A percentile compares a stretch with the other conserved stretches of the same genome.
phyloP scores from a whole-genome alignment of 805 yeast species.

The Scheffersomyces ergatensis region DNA sequence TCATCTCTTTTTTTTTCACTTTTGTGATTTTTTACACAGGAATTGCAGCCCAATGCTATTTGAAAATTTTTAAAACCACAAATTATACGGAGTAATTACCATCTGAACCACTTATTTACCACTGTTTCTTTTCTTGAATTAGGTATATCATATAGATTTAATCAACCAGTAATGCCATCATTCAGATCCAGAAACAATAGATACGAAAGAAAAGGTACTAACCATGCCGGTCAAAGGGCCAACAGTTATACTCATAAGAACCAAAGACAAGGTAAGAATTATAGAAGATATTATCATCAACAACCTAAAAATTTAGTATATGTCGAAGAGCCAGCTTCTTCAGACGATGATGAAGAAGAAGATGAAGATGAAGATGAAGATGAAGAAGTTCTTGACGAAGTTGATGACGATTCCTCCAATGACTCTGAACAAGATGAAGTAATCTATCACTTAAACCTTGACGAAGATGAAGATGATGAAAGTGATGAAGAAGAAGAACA shows the following conservation, averaged over 20 bases:
- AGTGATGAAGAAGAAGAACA: constrained; percentile 4
- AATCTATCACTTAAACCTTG: constrained; percentile 3
- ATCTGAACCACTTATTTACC: too few relatives aligned
- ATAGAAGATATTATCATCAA: constrained; percentile 31
- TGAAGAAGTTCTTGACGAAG: constrained; percentile 12
- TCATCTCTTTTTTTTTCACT: constrained; percentile 11
- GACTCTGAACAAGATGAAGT: constrained; percentile 9
- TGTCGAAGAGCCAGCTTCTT: constrained; percentile 44
- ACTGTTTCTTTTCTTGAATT: too few relatives aligned
- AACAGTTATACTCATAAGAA: too few relatives aligned
- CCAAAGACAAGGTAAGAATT: constrained; percentile 8
- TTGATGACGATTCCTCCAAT: constrained; percentile 8
- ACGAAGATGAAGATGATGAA: constrained; percentile 7
- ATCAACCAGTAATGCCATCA: constrained; percentile 7
- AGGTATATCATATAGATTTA: too few relatives aligned
- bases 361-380: constrained; percentile 16
- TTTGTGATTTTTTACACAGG: neutral
- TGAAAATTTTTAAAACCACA: neutral
- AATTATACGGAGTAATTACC: neutral
- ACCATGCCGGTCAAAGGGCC: too few relatives aligned
- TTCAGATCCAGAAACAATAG: constrained; percentile 13
- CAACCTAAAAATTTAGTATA: constrained; percentile 36
- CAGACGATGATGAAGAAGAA: constrained; percentile 21
- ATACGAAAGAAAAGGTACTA: constrained; percentile 19
- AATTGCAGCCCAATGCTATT: neutral